Evolutionary conservation across 1,139 yeast genomes (phyloP).

Genomic region (Diutina rugosa): DNA sequence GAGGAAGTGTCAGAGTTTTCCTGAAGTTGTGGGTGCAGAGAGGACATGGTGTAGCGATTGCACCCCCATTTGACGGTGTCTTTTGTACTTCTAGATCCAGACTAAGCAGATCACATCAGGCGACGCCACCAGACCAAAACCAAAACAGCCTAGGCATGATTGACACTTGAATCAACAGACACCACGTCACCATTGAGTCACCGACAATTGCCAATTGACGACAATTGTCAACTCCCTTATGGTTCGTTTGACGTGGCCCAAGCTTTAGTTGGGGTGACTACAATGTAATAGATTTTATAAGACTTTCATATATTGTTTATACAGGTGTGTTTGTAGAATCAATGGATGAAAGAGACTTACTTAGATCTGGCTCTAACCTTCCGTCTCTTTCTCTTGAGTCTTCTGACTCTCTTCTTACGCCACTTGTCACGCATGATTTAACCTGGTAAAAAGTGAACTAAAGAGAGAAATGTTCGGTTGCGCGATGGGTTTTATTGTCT

Average conservation of each 20-base stretch:
- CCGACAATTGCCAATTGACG: background rate
- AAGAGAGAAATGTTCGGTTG: background rate
- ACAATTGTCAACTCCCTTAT: background rate
- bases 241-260: background rate
- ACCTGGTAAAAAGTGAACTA: slow-evolving; percentile 1
- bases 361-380: slow-evolving; percentile 99
- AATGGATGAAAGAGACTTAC: slow-evolving; percentile 23
- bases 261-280: background rate
- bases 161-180: no score
- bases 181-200: no score
- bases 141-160: no score
- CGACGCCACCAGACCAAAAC: background rate
- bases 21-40: background rate
- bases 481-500: background rate
- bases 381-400: slow-evolving; percentile 99
- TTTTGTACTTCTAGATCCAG: background rate
- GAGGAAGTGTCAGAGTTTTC: background rate
- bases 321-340: slow-evolving; percentile 1
- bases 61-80: background rate
- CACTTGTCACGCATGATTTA: slow-evolving; percentile 75
- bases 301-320: background rate
- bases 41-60: background rate
- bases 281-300: background rate
- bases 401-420: slow-evolving; percentile 99
- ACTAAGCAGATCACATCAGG: background rate